Evolutionary conservation across 768 basidiomycete species (phyloP), one percentile per base, ranked within the genome.

Genomic region (Rhizopogon rudus): DNA sequence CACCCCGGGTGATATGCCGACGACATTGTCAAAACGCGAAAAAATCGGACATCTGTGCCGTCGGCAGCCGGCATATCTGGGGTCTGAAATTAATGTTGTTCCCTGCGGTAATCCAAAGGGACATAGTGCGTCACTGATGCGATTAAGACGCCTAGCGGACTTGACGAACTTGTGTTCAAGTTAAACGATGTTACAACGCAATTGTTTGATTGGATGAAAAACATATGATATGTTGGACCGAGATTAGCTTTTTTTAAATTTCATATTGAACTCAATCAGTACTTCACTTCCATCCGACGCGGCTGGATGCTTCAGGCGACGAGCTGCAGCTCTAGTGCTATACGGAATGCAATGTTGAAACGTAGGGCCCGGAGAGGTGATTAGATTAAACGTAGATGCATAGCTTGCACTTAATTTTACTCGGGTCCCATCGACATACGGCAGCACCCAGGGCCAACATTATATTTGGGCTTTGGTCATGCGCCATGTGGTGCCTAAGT

Each of bases 11-110:
- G 35, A 13, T 35, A 10, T 35, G 33, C 35, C 35, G 35, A 37
- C 35, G 10, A 37, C 10, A 37, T 10, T 37, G 35, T 37, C 12
- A 13, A 51, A 51, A 31, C 10, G 62, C 67, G 66, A 68, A 37
- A 54, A 65, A 56, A 57, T 51, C 66, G 67, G 63, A 56, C 42
- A 12, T 52, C 4, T 37, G 35, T 49, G 48, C 46, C 33, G 46
- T 48, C 31, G 45, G 13, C 17, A 10, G 10, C 6, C 29, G 31
- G 20, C 20, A 20, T 20, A 20, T 20, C 20, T 20, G 20, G 6
- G 31, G 31, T 17, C 31, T 17, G 45, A 45, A 45, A 8, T 16
- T 29, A 29, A 31, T 28, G 44, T 25, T 25, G 43, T 12, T 5
- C 5, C 6, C 25, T 25, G 25, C 0, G 25, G 25, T 22, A 35